A percentile compares a stretch with the other conserved stretches of the same genome.
These are phyloP conservation scores for Xylaria sp. DNA, from an alignment of 2,329 filamentous ascomycete species.

Conservation along the genomic window DNA sequence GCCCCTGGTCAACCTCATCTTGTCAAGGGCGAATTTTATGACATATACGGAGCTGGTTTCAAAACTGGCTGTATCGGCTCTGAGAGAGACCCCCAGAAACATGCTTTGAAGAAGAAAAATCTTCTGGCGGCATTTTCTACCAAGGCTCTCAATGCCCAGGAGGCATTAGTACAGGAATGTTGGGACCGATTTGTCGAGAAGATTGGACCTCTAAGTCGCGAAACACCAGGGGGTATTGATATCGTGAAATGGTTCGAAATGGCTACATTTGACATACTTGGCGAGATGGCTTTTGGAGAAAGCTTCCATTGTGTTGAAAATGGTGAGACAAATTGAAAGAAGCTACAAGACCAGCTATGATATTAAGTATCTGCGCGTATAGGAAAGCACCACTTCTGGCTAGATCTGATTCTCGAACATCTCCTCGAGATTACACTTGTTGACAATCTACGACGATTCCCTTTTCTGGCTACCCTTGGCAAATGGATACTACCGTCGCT, in stretches of 20 bases:
- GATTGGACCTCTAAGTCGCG: constrained; percentile 20
- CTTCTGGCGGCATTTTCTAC: constrained; percentile 21
- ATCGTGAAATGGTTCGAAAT: constrained; percentile 27
- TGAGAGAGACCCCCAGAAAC: constrained; percentile 36
- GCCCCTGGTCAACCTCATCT: constrained; percentile 20
- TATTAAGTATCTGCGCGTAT: background rate
- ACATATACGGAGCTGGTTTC: constrained; percentile 37
- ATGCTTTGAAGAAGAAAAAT: constrained; percentile 35
- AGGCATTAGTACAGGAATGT: constrained; percentile 16
- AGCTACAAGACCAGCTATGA: background rate
- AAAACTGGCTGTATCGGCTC: constrained; percentile 35
- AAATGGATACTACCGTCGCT: constrained; percentile 6
- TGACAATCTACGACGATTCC: constrained; percentile 26
- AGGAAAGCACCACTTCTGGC: constrained; percentile 27
- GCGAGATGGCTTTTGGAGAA: constrained; percentile 32
- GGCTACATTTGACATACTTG: constrained; percentile 29
- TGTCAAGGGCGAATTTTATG: constrained; percentile 40
- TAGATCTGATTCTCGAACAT: constrained; percentile 12
- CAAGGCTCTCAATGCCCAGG: constrained; percentile 21
- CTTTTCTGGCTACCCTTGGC: constrained; percentile 11
- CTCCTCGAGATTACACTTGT: constrained; percentile 19
- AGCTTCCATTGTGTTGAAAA: constrained; percentile 18
- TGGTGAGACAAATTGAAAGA: constrained; percentile 10
- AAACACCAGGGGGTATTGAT: constrained; percentile 14
- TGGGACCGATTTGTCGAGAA: constrained; percentile 14